Conservation (phyloP, 1,284 basidiomycete species). For the Coriolopsis trogii region DNA sequence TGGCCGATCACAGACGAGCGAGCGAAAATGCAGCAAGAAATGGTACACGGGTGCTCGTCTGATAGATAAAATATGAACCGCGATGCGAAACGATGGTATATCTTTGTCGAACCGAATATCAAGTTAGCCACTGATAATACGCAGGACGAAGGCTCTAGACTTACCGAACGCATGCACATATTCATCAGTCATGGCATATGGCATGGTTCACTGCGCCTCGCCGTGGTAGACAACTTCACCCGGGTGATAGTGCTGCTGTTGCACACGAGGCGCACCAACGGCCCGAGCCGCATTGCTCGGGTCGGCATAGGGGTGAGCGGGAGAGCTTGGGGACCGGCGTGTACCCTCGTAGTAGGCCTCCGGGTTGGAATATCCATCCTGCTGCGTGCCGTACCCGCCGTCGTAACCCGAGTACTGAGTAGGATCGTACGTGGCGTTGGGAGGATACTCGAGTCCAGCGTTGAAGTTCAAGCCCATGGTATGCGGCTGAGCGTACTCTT, state of each 20-base stretch:
- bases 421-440: constrained; percentile 19
- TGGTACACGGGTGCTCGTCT: constrained; percentile 12
- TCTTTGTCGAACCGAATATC: not conserved
- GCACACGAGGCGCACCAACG: constrained; percentile 25
- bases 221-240: constrained; percentile 8
- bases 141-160: not conserved
- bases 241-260: constrained; percentile 13
- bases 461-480: constrained; percentile 5
- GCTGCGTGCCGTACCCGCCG: constrained; percentile 18
- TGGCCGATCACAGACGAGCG: constrained; percentile 14
- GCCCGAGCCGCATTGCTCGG: constrained; percentile 28
- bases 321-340: constrained; percentile 6
- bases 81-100: not conserved
- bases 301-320: constrained; percentile 34
- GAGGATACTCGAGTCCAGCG: not conserved
- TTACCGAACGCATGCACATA: constrained; percentile 9
- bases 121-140: not conserved
- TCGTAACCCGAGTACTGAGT: constrained; percentile 27
- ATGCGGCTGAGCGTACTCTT: constrained; percentile 17
- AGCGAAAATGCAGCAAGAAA: not conserved
- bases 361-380: constrained; percentile 5
- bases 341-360: constrained; percentile 12
- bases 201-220: constrained; percentile 18
- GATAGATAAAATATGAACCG: constrained; percentile 13
- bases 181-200: not conserved